Conservation (phyloP, 2,329 filamentous ascomycete species). For the Claviceps capensis region DNA sequence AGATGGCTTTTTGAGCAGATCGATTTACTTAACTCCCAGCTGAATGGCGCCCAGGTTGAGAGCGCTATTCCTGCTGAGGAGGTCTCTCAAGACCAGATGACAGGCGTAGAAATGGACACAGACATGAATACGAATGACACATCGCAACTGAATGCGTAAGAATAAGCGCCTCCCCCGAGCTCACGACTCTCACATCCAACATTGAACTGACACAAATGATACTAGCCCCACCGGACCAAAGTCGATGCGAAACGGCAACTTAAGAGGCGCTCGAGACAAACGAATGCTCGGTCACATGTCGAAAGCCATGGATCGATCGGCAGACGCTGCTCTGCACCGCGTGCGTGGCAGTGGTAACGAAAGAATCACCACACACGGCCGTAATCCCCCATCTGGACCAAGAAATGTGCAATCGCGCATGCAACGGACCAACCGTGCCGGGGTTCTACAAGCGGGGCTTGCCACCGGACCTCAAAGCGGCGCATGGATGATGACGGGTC, state of each 20-base stretch:
- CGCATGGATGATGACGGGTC: conserved; percentile 35
- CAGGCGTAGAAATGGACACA: conserved; percentile 43
- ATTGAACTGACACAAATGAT: not conserved
- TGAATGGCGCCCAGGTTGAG: conserved; percentile 35
- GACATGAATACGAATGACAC: conserved; percentile 53
- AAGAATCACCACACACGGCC: conserved; percentile 65
- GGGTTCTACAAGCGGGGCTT: conserved; percentile 36
- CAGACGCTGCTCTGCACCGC: conserved; percentile 66
- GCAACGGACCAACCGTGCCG: conserved; percentile 31
- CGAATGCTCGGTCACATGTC: conserved; percentile 76
- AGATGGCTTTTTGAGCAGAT: conserved; percentile 91
- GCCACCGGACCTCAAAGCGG: conserved; percentile 22
- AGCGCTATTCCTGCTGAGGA: conserved; percentile 15
- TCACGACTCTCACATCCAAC: not conserved
- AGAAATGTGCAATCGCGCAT: conserved; percentile 39
- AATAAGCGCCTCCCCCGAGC: conserved; percentile 7
- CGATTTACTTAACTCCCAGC: conserved; percentile 47
- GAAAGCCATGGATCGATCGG: conserved; percentile 65
- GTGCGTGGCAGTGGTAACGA: conserved; percentile 63
- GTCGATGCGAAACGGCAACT: conserved; percentile 70
- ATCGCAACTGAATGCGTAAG: conserved; percentile 46
- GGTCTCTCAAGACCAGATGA: conserved; percentile 21
- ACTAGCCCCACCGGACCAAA: conserved; percentile 82
- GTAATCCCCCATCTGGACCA: conserved; percentile 59
- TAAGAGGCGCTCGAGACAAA: conserved; percentile 52